A percentile compares a stretch with the other conserved stretches of the same genome.
These are phyloP conservation scores for Xylaria sp. DNA, from an alignment of 2,329 filamentous ascomycete species.

Conservation along the genomic window DNA sequence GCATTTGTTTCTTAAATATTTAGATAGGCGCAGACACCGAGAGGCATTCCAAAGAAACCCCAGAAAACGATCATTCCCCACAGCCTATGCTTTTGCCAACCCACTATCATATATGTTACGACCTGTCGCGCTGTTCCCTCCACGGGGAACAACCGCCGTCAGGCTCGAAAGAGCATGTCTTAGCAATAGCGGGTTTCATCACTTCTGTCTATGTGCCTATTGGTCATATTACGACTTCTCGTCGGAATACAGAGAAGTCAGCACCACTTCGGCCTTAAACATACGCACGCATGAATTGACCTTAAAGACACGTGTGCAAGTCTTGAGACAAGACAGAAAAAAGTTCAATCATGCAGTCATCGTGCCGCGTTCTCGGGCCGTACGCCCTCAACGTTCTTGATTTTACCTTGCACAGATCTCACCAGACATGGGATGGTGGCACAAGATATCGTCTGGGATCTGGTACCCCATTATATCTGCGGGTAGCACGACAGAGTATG, in stretches of 20 bases:
- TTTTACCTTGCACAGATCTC: background rate
- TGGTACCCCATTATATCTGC: constrained; percentile 25
- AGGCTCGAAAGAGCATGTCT: background rate
- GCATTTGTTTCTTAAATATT: background rate
- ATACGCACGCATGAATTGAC: background rate
- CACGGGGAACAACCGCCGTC: background rate
- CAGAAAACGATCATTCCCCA: background rate
- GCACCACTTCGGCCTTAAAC: background rate
- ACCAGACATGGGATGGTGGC: background rate
- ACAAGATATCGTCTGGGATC: constrained; percentile 13
- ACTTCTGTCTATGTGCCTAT: constrained; percentile 7
- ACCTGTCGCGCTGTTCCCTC: background rate
- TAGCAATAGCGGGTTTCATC: background rate
- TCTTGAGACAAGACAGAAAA: constrained; percentile 13
- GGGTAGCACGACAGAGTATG: constrained; percentile 25
- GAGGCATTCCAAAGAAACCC: background rate
- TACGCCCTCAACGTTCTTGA: background rate
- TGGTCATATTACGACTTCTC: constrained; percentile 14
- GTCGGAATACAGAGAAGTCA: background rate
- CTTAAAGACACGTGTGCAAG: constrained; percentile 17
- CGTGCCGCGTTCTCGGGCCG: constrained; percentile 12
- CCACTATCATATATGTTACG: background rate
- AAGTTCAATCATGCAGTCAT: constrained; percentile 24
- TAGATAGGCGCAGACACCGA: background rate
- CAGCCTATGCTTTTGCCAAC: background rate